Base-by-base conservation (phyloP, 768 basidiomycete species). In the Boletus subparvulus region DNA sequence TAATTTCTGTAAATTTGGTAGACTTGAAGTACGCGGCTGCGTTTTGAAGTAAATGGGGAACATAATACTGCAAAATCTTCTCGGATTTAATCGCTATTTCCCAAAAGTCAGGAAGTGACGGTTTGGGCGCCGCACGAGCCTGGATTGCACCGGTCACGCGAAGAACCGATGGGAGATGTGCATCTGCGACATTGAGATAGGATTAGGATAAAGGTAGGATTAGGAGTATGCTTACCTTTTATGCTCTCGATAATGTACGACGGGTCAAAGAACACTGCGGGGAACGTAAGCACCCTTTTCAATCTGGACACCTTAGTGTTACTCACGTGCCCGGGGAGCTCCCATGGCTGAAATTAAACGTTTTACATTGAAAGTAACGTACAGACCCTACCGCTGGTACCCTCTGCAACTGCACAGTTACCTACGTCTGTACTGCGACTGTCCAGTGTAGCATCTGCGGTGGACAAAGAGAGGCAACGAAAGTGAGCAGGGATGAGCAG, bases 31-130 rank as follows among this genome's bases (percentile, higher is more conserved):
- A 26, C 26, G 26, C 26, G 26, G 26, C 47, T 6, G 47, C 61
- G 3, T 9, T 41, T 10, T 2, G 3, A 5, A 63, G 61, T 16
- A 62, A 4, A 13, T 30, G 56, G 13, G 50, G 52, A 30, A 63
- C 26, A 39, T 63, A 43, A 4, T 46, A 33, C 19, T 49, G 61
- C 2, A 62, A 26, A n/a, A 1, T 21, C 6, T 47, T 11, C 36
- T 59, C 47, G 7, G 35, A 45, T 47, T 50, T 13, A 10, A 42
- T 50, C 0, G 44, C 61, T 36, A 5, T 44, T 13, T 63, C 57
- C 61, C 50, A 63, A 43, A 54, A 59, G 26, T 63, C 47, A 9
- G 47, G 33, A 1, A 50, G 24, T 3, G 61, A 45, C 4, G 35
- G 19, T 17, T 24, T 1, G 12, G 52, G 12, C 4, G 13, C 35